Evolutionary conservation across 2,329 filamentous ascomycete species (phyloP), one percentile per base, ranked within the genome.

Genomic region (Fusarium sp.): DNA sequence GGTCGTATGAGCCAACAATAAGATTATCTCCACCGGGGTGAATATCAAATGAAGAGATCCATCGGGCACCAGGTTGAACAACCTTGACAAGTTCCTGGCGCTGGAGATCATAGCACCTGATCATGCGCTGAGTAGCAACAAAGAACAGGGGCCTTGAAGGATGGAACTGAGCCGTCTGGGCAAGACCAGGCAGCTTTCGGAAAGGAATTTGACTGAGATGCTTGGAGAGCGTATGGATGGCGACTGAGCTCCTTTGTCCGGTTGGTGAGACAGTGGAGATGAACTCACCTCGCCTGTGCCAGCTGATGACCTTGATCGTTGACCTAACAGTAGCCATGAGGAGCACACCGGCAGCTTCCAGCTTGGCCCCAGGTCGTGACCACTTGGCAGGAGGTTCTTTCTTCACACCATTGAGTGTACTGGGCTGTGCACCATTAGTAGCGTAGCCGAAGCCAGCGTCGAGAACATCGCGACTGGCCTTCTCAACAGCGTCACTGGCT

Each of bases 151-250:
- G 95, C 75, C 95, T 92, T 44, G 92, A 94, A 4, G 96, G 96
- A 82, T 99, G 97, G 88, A 99, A 99, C 76, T 95, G 94, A 9
- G 95, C 95, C 2, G 93, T 93, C 83, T 98, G 96, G 3, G 95
- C 88, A 63, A 93, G 87, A 53, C 92, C 94, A 53, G 94, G 91
- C 35, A 90, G 82, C 61, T 87, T 88, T 69, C 94, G 93, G 90
- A 99, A 98, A 32, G 96, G 97, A 73, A 96, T 92, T 82, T 99
- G 96, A 6, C 95, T 98, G 50, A 96, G 89, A 83, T 99, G 96
- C 82, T 97, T 97, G 64, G 94, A 96, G 69, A 99, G 86, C 0
- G 96, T 98, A 85, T 99, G 96, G 71, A 99, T 97, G 60, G 94
- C 92, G 60, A 99, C 94, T 9, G 96, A 94, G 79, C 90, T 92